Evolutionary conservation across 345 rosid genomes (phyloP), one percentile per base, ranked within the genome.

Genomic region (Salix viminalis): DNA sequence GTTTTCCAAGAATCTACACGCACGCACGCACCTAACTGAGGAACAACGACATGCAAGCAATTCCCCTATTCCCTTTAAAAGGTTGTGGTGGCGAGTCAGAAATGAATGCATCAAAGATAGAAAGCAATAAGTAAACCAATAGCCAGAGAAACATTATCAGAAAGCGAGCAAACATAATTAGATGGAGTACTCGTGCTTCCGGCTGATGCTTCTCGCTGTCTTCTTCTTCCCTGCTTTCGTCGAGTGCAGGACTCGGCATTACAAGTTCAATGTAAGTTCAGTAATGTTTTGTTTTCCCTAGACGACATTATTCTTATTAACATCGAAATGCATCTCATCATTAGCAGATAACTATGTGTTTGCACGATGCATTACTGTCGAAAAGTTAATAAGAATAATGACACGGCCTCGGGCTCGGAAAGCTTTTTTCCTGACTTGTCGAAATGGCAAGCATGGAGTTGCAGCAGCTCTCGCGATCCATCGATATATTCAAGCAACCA

Each of bases 11-110:
- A 79, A 79, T 90, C 72, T 75, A 69, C 79, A 78, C 80, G 69
- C 82, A 67, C 89, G 36, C 36, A 67, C 89, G 36, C 36, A 90
- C 91, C 88, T 87, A 88, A 85, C 89, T 32, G 5, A 13, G 18
- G 21, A 75, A 88, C 87, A 93, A 89, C 83, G 94, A 93, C 97
- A 72, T 84, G 66, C 77, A 79, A 88, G 82, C 91, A 75, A 78
- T 66, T 71, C 50, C 30, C 83, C 65, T 41, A 26, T 75, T 26
- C 50, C 81, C 84, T 85, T 85, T 90, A 90, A 84, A 88, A 87
- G 84, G 77, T 70, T 79, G 81, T 75, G 79, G 73, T 85, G 76
- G 83, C 82, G 26, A 52, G 89, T 85, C 91, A 66, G 67, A 50
- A 68, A 77, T 79, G 65, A 79, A 64, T 30, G 64, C 77, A 77